phyloP scores from a whole-genome alignment of 139 green algal species.

The Chlorella ohadii region DNA sequence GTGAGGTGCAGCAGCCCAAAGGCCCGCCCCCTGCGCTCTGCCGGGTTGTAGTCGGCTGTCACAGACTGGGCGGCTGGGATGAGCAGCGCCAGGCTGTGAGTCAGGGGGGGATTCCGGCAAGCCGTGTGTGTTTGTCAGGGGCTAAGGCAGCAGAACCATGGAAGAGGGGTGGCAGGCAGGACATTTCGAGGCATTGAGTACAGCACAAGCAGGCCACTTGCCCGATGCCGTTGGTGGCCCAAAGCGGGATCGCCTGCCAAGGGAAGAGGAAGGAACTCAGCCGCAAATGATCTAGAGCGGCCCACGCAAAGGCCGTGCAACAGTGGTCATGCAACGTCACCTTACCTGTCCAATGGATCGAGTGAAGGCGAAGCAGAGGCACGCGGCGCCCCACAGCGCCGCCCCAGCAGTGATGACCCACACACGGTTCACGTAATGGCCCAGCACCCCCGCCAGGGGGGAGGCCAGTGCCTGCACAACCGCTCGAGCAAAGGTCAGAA shows the following conservation, averaged over 20 bases:
- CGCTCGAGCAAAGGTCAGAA: constrained; percentile 59
- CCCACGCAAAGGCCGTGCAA: no score
- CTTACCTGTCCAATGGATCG: background rate
- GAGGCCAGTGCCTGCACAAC: constrained; percentile 58
- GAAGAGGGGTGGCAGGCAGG: background rate
- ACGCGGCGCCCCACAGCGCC: constrained; percentile 68
- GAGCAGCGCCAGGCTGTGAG: constrained; percentile 56
- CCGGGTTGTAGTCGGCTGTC: constrained; percentile 66
- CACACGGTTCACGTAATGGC: constrained; percentile 43
- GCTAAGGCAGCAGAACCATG: no score
- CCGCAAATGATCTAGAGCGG: no score
- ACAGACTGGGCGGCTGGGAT: constrained; percentile 69
- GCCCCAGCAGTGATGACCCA: constrained; percentile 56
- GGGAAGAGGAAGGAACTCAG: no score
- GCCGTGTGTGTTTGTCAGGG: no score
- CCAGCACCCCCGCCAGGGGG: constrained; percentile 42
- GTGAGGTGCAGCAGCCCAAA: constrained; percentile 73
- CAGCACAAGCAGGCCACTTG: background rate
- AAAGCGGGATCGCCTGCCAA: constrained; percentile 57
- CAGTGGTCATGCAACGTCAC: no score
- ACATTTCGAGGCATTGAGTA: no score
- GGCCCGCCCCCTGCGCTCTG: constrained; percentile 55
- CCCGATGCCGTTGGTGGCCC: constrained; percentile 67
- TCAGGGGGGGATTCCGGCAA: background rate
- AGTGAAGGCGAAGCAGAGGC: constrained; percentile 50